A percentile compares a stretch with the other conserved stretches of the same genome.
These are phyloP conservation scores for Colletotrichum phormii DNA, from an alignment of 2,329 filamentous ascomycete genomes.

Conservation along the genomic window DNA sequence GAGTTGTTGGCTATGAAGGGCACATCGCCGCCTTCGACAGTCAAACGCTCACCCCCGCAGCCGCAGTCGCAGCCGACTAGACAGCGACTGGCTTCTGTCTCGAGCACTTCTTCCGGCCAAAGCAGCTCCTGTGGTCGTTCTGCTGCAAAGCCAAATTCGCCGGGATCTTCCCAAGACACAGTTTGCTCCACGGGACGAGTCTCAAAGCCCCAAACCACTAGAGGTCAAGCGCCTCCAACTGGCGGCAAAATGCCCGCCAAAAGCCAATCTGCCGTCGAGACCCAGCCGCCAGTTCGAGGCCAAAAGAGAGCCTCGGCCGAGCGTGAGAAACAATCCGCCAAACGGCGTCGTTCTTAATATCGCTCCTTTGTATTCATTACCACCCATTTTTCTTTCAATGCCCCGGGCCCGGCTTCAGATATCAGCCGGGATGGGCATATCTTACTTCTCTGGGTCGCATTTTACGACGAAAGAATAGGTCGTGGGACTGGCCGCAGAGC, in stretches of 20 bases:
- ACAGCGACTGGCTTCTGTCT: background rate
- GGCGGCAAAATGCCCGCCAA: background rate
- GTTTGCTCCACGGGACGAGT: background rate
- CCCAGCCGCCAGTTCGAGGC: background rate
- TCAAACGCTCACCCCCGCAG: background rate
- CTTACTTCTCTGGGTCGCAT: background rate
- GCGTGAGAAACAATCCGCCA: background rate
- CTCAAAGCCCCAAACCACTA: background rate
- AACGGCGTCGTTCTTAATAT: conserved; percentile 13
- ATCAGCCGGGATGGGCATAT: background rate
- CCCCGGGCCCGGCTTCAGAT: background rate
- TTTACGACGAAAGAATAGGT: background rate
- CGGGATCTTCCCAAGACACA: background rate
- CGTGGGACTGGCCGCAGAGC: background rate
- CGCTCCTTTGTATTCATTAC: conserved; percentile 6
- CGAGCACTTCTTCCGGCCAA: background rate
- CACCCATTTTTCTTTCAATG: background rate
- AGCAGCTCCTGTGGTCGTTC: background rate
- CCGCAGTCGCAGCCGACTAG: background rate
- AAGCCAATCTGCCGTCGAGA: background rate
- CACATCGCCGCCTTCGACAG: background rate
- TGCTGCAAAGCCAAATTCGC: background rate
- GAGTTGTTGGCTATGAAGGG: background rate
- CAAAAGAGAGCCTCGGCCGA: conserved; percentile 2
- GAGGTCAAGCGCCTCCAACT: background rate